Percentiles rank a stretch among this genome's conserved stretches.
These are phyloP conservation scores for Arthrobotrys musiformis DNA, from an alignment of 2,329 filamentous ascomycete genomes.

Conservation along the genomic window DNA sequence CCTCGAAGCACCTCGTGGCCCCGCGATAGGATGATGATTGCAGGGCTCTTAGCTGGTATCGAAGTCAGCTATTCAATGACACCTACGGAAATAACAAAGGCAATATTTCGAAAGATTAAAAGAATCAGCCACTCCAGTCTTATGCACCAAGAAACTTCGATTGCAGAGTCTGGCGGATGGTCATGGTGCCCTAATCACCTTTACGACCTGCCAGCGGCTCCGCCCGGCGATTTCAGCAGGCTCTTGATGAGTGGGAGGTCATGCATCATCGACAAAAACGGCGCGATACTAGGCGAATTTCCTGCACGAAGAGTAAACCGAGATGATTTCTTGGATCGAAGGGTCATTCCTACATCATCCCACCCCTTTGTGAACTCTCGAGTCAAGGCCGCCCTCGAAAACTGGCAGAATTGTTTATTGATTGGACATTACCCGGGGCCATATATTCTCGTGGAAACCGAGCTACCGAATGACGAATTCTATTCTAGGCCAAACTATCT, in stretches of 20 bases:
- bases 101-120: conserved; percentile 1
- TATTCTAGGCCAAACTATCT: neutral
- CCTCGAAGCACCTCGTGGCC: conserved; percentile 59
- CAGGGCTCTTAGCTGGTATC: conserved; percentile 57
- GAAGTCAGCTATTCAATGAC: conserved; percentile 22
- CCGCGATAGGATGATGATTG: conserved; percentile 57
- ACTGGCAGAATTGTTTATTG: conserved; percentile 29
- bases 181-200: conserved; percentile 40
- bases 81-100: conserved; percentile 9
- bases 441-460: conserved; percentile 31
- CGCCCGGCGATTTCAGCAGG: conserved; percentile 7
- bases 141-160: conserved; percentile 17
- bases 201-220: conserved; percentile 27
- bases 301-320: conserved; percentile 7
- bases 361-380: conserved; percentile 20
- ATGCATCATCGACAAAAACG: conserved; percentile 15
- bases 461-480: conserved; percentile 13
- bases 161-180: conserved; percentile 25
- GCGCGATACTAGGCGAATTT: conserved; percentile 8
- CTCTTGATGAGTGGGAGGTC: neutral
- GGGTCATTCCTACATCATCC: conserved; percentile 11
- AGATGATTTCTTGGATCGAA: conserved; percentile 6
- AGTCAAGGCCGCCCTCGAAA: conserved; percentile 28
- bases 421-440: conserved; percentile 25
- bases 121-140: conserved; percentile 18